phyloP scores from a whole-genome alignment of 1,284 basidiomycete genomes.

The Microbotryomycetes sp. region DNA sequence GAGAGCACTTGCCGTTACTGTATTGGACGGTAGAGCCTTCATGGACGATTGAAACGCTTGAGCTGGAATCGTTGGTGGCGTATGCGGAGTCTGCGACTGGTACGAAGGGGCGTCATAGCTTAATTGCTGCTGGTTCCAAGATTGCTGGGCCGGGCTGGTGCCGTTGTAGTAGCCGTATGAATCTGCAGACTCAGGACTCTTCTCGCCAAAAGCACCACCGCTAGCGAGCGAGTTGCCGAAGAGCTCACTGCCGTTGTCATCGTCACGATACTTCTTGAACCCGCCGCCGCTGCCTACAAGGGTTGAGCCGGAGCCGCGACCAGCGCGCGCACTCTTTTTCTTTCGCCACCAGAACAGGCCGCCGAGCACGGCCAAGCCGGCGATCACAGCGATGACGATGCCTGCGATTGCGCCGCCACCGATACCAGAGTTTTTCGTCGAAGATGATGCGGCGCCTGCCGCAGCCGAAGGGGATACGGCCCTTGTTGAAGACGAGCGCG shows the following conservation, averaged over 20 bases:
- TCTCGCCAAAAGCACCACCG: conserved; percentile 1
- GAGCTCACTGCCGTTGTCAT: conserved; percentile 2
- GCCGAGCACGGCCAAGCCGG: conserved; percentile 9
- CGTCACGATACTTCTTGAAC: conserved; percentile 3
- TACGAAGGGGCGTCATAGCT: not conserved
- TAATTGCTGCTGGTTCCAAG: not conserved
- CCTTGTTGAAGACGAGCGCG: not conserved
- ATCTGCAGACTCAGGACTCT: not conserved
- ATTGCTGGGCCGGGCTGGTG: not conserved
- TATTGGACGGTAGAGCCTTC: not conserved
- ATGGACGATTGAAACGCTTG: not conserved
- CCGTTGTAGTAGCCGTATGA: not conserved
- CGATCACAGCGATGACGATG: conserved; percentile 23
- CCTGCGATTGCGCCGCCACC: conserved; percentile 23
- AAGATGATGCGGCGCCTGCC: not conserved
- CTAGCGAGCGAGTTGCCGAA: conserved; percentile 17
- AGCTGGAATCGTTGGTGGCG: not conserved
- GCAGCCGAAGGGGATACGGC: not conserved
- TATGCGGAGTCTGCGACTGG: not conserved
- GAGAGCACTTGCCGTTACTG: not conserved
- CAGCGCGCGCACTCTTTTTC: not conserved
- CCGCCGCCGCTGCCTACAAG: conserved; percentile 2
- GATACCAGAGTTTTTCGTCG: not conserved
- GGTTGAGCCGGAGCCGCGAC: conserved; percentile 1
- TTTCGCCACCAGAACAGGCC: conserved; percentile 3